Base-by-base conservation (phyloP, 768 basidiomycete genomes). In the Hygrophorus pudorinus region DNA sequence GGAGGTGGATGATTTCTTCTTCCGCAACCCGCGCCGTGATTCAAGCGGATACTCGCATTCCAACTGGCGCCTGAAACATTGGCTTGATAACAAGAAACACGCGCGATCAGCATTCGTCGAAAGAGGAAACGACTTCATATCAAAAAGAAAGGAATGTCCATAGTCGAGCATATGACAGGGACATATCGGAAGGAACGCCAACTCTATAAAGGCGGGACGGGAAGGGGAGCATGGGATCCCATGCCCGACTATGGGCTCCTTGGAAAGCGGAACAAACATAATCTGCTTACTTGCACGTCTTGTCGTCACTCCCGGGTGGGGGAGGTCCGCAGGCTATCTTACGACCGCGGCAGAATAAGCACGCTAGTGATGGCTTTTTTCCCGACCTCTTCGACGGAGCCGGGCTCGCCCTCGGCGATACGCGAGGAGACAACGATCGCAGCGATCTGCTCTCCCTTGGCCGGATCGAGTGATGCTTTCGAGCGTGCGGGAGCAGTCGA, bases 241-340 rank as follows among this genome's bases (percentile, higher is more conserved):
- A n/a, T n/a, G n/a, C n/a, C n/a, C n/a, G n/a, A n/a, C n/a, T n/a
- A n/a, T n/a, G n/a, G 24, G 24, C n/a, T 8, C 45, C 45, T 32
- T 38, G 38, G 28, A 28, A 37, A 34, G 42, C 32, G 42, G 27
- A 51, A 39, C 46, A 40, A 44, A 43, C 37, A 41, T 12, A 8
- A 36, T 10, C 24, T 12, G 71, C 79, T 68, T 51, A 80, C 80
- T 79, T 79, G 78, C 79, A 82, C 0, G 77, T 75, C 48, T 68
- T 68, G 49, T 76, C 74, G 39, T 64, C 63, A 49, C 72, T 75
- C 7, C 70, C 73, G 1, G 72, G 67, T 10, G 66, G 51, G 2
- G 78, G 76, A 9, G 78, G 72, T 0, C 80, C 79, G 48, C 80
- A 82, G 7, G 80, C 80, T 40, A 82, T 82, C 61, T 81, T 81